Percentiles rank a stretch among this genome's conserved stretches.
phyloP scores from a whole-genome alignment of 2,329 filamentous ascomycete genomes.

The Epichloe baconii region DNA sequence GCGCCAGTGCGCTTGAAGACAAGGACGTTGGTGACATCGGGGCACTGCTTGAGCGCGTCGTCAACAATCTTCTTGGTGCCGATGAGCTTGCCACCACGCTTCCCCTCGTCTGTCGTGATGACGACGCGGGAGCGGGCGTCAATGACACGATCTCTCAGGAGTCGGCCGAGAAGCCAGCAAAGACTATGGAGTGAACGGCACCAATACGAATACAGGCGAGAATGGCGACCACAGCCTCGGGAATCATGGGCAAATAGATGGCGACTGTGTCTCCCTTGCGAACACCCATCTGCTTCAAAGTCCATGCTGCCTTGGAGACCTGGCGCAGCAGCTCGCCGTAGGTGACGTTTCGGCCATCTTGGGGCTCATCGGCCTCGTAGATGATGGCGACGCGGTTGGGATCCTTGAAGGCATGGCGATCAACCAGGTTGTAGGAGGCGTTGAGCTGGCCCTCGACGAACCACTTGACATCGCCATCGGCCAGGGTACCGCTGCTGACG shows the following conservation, averaged over 20 bases:
- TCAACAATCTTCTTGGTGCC: conserved; percentile 99
- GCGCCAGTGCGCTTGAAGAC: conserved; percentile 94
- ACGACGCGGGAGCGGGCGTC: conserved; percentile 86
- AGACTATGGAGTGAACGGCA: conserved; percentile 92
- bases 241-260: conserved; percentile 98
- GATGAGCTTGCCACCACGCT: conserved; percentile 93
- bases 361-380: conserved; percentile 91
- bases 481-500: conserved; percentile 63
- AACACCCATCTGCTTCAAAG: conserved; percentile 89
- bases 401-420: conserved; percentile 91
- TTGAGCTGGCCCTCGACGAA: conserved; percentile 90
- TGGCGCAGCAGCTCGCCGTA: conserved; percentile 88
- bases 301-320: conserved; percentile 77
- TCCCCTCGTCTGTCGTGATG: conserved; percentile 95
- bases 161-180: conserved; percentile 93
- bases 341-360: conserved; percentile 76
- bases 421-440: conserved; percentile 93
- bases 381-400: conserved; percentile 92
- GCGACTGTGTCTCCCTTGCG: conserved; percentile 95
- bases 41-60: conserved; percentile 92
- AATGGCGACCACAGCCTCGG: conserved; percentile 83
- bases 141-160: conserved; percentile 90
- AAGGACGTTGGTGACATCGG: conserved; percentile 69
- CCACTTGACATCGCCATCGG: conserved; percentile 79
- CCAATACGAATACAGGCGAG: conserved; percentile 86